Base-by-base conservation (phyloP, 352 stramenopile genomes). In the Sclerospora graminicola region DNA sequence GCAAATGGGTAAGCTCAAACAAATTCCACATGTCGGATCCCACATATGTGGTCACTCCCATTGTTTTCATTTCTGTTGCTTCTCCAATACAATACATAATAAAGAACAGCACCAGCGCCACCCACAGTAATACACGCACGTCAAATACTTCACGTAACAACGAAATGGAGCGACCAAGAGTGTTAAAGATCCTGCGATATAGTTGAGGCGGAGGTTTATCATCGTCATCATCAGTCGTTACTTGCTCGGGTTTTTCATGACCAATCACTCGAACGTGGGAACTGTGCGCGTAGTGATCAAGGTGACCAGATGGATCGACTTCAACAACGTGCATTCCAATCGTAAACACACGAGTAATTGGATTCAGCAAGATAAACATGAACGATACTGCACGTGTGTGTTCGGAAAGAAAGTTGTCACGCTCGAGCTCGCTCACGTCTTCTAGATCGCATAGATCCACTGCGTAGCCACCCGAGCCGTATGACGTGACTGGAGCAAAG, bases 21-120 rank as follows among this genome's bases (percentile, higher is more conserved):
- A 93, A 29, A 61, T 93, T 93, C 81, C 81, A 93, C 71, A 89
- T 84, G 51, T 93, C 77, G 11, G 79, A 82, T 20, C 69, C 66
- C 35, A 93, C 52, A 41, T 93, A 93, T 39, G 79, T 82, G 8
- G 52, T 52, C 8, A 63, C 40, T 0, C 81, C 81, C 79, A 90
- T 89, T 3, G 75, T 89, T 20, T 42, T 65, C 69, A 93, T 90
- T 40, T 88, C 74, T 4, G 56, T 82, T 5, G 57, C 62, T 47
- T 93, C 81, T 16, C 81, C 77, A 28, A 89, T 84, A 20, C 66
- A 80, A 41, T 92, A 92, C 13, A 76, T 89, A 41, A 73, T 50
- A 41, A 89, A 81, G 41, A 92, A 92, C 11, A 78, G 28, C 20
- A 84, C 49, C 10, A 93, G 45, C 2, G 49, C 61, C 18, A 84